These are phyloP conservation scores for Solanum chacoense DNA, from an alignment of 305 asterid species.

Conservation along the genomic window DNA sequence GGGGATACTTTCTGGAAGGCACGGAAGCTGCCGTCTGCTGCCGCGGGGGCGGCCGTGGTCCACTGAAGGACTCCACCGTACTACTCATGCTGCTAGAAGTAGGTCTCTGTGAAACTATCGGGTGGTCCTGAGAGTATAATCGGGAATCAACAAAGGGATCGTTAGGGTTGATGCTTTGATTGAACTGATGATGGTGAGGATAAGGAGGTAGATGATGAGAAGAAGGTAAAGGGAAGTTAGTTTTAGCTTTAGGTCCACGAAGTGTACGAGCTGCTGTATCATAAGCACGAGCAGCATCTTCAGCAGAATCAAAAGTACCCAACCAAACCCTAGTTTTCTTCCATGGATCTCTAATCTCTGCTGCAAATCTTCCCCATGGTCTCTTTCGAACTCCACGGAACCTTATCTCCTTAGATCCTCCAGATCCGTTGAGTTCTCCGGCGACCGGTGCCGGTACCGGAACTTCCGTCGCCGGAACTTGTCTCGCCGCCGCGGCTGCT, in stretches of 20 bases:
- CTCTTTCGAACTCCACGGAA: conserved; percentile 26
- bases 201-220: neutral
- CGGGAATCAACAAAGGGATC: conserved; percentile 6
- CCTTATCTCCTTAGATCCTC: conserved; percentile 28
- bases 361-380: conserved; percentile 32
- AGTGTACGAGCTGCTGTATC: conserved; percentile 25
- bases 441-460: conserved; percentile 1
- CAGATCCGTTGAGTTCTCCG: conserved; percentile 16
- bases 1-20: conserved; percentile 22
- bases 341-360: conserved; percentile 36
- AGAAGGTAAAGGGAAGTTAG: conserved; percentile 11
- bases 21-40: neutral
- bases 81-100: conserved; percentile 40
- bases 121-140: conserved; percentile 11
- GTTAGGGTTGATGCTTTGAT: neutral
- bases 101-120: conserved; percentile 14
- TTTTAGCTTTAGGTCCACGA: conserved; percentile 28
- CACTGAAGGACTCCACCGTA: conserved; percentile 45
- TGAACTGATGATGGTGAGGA: conserved; percentile 1
- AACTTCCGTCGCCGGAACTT: neutral
- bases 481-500: conserved; percentile 6
- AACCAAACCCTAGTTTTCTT: conserved; percentile 30
- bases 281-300: conserved; percentile 27
- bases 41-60: conserved; percentile 23
- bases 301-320: conserved; percentile 29